phyloP scores from a whole-genome alignment of 306 rosid species.

The Trichosanthes cucumerina region DNA sequence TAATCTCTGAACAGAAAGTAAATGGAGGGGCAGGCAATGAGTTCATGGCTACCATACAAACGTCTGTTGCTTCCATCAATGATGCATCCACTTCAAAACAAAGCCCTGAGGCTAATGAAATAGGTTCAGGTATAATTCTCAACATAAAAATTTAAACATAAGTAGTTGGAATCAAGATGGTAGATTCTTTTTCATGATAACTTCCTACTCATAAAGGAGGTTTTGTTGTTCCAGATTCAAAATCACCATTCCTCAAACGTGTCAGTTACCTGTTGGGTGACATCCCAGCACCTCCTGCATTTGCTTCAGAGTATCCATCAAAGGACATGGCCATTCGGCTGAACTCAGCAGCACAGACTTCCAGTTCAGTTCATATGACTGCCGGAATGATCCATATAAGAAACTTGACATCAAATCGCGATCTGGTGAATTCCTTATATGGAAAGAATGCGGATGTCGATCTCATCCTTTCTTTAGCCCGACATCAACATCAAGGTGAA shows the following conservation, averaged over 20 bases:
- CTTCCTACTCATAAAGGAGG: not conserved
- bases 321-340: constrained; percentile 39
- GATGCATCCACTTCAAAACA: constrained; percentile 39
- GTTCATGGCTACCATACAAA: constrained; percentile 21
- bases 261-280: constrained; percentile 48
- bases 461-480: constrained; percentile 28
- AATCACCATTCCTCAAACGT: constrained; percentile 34
- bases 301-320: constrained; percentile 71
- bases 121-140: constrained; percentile 33
- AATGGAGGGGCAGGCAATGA: constrained; percentile 25
- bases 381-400: constrained; percentile 77
- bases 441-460: constrained; percentile 53
- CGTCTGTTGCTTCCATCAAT: constrained; percentile 16
- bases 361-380: constrained; percentile 50
- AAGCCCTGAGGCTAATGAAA: constrained; percentile 15
- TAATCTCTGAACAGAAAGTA: constrained; percentile 27
- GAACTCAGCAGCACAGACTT: constrained; percentile 43
- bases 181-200: not conserved
- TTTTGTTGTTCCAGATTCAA: constrained; percentile 25
- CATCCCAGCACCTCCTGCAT: constrained; percentile 87
- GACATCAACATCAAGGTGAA: constrained; percentile 25
- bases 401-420: constrained; percentile 34
- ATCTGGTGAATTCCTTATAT: constrained; percentile 34
- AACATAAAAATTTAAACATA: not conserved
- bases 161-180: not conserved